Conservation (phyloP, 1,284 basidiomycete genomes). For the Caloboletus firmus region DNA sequence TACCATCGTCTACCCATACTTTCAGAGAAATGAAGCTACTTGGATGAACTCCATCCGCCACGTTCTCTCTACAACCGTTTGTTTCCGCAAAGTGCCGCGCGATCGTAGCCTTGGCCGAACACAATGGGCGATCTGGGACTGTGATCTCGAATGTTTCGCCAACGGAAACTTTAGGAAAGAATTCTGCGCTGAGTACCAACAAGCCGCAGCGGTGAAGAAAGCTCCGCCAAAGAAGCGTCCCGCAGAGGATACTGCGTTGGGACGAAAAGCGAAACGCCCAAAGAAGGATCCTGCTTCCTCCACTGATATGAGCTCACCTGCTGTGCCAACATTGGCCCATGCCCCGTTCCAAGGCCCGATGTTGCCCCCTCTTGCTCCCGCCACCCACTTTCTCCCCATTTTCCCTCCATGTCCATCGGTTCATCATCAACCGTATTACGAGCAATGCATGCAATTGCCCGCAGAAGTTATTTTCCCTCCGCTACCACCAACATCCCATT, state of each 20-base stretch:
- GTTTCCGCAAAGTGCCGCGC: constrained; percentile 69
- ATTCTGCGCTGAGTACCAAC: constrained; percentile 62
- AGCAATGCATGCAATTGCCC: constrained; percentile 50
- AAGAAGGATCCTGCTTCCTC: constrained; percentile 40
- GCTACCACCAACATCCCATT: constrained; percentile 50
- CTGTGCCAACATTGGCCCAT: constrained; percentile 4
- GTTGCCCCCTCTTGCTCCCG: constrained; percentile 36
- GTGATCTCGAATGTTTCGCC: constrained; percentile 68
- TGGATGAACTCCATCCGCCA: constrained; percentile 95
- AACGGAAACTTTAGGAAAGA: constrained; percentile 71
- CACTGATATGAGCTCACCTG: constrained; percentile 31
- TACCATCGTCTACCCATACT: constrained; percentile 90
- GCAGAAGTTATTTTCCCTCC: constrained; percentile 71
- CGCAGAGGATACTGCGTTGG: constrained; percentile 38
- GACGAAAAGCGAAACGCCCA: constrained; percentile 49
- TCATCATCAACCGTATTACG: constrained; percentile 70
- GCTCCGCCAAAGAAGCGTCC: constrained; percentile 36
- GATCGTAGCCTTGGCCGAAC: constrained; percentile 69
- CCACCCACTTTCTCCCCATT: constrained; percentile 46
- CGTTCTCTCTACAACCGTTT: constrained; percentile 80
- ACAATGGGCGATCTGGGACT: constrained; percentile 75
- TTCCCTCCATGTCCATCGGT: constrained; percentile 58
- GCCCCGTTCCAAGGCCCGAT: constrained; percentile 14
- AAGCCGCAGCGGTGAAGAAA: constrained; percentile 39
- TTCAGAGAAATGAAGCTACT: constrained; percentile 89